Base-by-base conservation (phyloP, 768 basidiomycete genomes). In the Pholiota conissans region DNA sequence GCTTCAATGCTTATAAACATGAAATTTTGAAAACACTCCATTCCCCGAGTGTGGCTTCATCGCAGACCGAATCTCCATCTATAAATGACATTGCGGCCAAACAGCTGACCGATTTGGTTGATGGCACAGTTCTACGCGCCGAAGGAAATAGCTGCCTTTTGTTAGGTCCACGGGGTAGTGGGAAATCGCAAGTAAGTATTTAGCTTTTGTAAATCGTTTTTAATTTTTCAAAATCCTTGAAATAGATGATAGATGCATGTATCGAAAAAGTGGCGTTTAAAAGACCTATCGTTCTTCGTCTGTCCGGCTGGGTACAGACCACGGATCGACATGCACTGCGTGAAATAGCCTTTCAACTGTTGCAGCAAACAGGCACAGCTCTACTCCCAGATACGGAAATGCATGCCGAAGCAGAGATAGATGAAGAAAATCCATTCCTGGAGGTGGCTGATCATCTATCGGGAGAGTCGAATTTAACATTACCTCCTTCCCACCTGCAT, bases 81-180 rank as follows among this genome's bases (percentile, higher is more conserved):
- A 30, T 56, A 1, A 78, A 90, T 64, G 69, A 62, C 1, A 65
- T 74, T 16, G 86, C 90, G 0, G 72, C 78, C 26, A 66, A 81
- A 30, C 85, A 91, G 55, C 69, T 98, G 11, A 66, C 72, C 1
- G 80, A 84, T 47, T 72, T 98, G 20, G 74, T 97, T 4, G 69
- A 73, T 20, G 95, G 94, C 10, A 93, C 92, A 1, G 79, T 90
- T 4, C 74, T 74, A 20, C 82, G 94, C 27, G 90, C 89, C 9
- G 95, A 98, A 76, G 95, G 95, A 3, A 98, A 98, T 61, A 96
- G 94, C 57, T 97, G 95, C 66, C 78, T 97, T 54, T 67, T 98
- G 3, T 77, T 94, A 42, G 95, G 95, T 18, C 88, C 93, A 1
- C 79, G 87, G 58, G 92, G 93, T 14, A 90, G 88, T 60, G 95